phyloP scores from a whole-genome alignment of 257 asterid species.

The Linderniella brevidens region DNA sequence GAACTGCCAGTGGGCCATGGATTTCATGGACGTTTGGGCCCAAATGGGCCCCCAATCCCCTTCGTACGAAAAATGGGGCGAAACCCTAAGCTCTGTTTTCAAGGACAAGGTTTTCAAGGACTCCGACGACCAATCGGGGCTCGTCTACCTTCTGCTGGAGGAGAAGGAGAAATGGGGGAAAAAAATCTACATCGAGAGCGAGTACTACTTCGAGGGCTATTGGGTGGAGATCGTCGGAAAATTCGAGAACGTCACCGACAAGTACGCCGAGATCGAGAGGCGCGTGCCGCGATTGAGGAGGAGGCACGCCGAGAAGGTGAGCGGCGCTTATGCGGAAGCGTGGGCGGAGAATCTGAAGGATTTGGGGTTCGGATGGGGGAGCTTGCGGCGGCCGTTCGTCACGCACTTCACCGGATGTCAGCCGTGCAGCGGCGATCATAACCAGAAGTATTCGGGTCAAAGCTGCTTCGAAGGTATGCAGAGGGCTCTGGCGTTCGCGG shows the following conservation, averaged over 20 bases:
- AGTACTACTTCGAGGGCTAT: conserved; percentile 73
- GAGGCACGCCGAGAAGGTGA: conserved; percentile 67
- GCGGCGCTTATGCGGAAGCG: conserved; percentile 31
- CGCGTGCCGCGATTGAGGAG: conserved; percentile 28
- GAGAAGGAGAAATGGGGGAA: conserved; percentile 63
- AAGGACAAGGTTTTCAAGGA: conserved; percentile 60
- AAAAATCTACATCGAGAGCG: conserved; percentile 51
- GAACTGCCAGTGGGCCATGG: conserved; percentile 86
- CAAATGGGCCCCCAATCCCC: conserved; percentile 85
- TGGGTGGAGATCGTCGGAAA: conserved; percentile 76
- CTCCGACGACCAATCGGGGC: conserved; percentile 78
- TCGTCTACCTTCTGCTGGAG: conserved; percentile 41
- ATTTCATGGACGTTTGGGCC: conserved; percentile 72
- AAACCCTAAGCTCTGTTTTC: conserved; percentile 27
- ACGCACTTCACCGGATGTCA: conserved; percentile 98
- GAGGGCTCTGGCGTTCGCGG: conserved; percentile 66
- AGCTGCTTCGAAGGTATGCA: conserved; percentile 69
- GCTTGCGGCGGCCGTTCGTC: conserved; percentile 83
- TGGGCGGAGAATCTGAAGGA: conserved; percentile 61
- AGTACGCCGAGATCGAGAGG: conserved; percentile 35
- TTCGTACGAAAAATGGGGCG: conserved; percentile 65
- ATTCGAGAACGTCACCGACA: conserved; percentile 32
- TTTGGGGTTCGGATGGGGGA: conserved; percentile 51
- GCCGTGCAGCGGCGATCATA: conserved; percentile 87
- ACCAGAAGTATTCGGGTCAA: conserved; percentile 69